phyloP scores from a whole-genome alignment of 192 early-diverging fungal genomes.

The Backusella tarrabulga region DNA sequence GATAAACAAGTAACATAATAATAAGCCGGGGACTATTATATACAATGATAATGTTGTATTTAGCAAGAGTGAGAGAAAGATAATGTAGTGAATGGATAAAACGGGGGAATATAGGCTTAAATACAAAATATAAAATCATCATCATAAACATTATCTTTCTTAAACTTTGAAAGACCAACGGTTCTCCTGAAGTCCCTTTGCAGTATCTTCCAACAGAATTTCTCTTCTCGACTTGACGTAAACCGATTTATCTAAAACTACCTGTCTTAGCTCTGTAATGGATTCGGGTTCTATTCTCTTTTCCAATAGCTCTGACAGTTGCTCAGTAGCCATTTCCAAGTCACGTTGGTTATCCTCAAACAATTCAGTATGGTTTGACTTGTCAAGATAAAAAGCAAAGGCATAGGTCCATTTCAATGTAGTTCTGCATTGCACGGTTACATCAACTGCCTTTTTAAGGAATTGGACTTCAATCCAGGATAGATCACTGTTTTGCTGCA shows the following conservation, averaged over 20 bases:
- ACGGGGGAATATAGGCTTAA: not conserved
- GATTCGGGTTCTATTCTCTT: conserved; percentile 72
- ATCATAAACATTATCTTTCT: not conserved
- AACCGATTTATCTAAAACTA: conserved; percentile 90
- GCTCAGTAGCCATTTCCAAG: conserved; percentile 97
- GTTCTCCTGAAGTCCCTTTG: conserved; percentile 79
- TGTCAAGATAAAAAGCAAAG: conserved; percentile 91
- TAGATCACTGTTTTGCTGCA: conserved; percentile 85
- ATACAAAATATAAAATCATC: not conserved
- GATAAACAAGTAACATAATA: not conserved
- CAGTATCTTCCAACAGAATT: conserved; percentile 87
- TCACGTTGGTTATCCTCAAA: conserved; percentile 99
- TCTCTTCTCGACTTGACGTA: conserved; percentile 90
- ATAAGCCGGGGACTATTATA: not conserved
- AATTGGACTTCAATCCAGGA: conserved; percentile 99
- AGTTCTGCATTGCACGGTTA: conserved; percentile 82
- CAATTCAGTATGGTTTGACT: conserved; percentile 83
- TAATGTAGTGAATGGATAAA: not conserved
- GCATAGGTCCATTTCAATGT: conserved; percentile 98
- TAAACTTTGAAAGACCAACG: conserved; percentile 66
- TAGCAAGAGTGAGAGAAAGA: not conserved
- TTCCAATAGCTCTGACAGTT: conserved; percentile 90
- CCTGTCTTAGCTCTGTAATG: conserved; percentile 79
- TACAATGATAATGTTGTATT: not conserved
- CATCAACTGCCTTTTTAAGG: conserved; percentile 87